phyloP scores from a whole-genome alignment of 202 grass and related monocot species.

The Carex sylvatica region DNA sequence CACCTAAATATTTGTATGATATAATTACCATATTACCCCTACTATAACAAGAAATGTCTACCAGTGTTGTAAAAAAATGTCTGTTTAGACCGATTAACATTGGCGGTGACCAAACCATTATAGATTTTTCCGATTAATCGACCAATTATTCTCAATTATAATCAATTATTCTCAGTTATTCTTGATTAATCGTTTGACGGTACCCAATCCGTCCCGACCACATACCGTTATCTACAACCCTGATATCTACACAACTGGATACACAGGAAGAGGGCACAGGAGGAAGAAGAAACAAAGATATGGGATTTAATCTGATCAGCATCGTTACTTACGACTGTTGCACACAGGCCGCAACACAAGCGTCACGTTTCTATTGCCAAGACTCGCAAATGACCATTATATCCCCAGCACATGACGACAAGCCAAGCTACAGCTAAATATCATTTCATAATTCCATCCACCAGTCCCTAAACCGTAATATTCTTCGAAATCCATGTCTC shows the following conservation, averaged over 20 bases:
- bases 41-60: background rate
- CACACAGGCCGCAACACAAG: constrained; percentile 21
- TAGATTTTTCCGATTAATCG: no score
- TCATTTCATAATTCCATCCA: constrained; percentile 17
- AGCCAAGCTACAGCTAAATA: constrained; percentile 55
- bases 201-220: no score
- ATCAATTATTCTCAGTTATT: no score
- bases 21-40: background rate
- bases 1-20: background rate
- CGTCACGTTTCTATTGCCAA: constrained; percentile 16
- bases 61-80: background rate
- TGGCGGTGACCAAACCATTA: no score
- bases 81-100: no score
- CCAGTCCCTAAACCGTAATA: constrained; percentile 20
- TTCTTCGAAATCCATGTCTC: background rate
- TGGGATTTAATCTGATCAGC: constrained; percentile 1
- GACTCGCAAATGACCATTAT: background rate
- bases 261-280: background rate
- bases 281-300: constrained; percentile 23
- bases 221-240: no score
- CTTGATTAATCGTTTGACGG: no score
- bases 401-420: constrained; percentile 51
- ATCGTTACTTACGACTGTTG: constrained; percentile 22
- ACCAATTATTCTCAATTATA: no score
- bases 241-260: background rate